A percentile compares a stretch with the other conserved stretches of the same genome.
Evolutionary conservation across 148 eudicot genomes (phyloP).

Genomic region (Cornus florida): DNA sequence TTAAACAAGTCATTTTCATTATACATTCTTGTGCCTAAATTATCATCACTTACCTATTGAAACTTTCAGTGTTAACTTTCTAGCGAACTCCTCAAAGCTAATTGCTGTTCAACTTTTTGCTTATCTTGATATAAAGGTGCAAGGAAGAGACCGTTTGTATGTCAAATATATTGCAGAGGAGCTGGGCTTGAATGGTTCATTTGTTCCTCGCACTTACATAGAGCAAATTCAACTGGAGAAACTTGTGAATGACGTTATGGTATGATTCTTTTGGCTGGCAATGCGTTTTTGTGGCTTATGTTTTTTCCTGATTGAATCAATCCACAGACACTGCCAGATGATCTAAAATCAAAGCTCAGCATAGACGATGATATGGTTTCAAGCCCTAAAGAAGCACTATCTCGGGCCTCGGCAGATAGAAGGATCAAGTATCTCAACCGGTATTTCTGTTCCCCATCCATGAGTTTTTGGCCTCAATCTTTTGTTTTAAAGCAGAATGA

Average conservation of each 20-base stretch:
- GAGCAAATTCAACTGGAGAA: conserved; percentile 97
- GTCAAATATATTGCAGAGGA: conserved; percentile 73
- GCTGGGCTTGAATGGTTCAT: conserved; percentile 88
- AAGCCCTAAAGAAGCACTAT: conserved; percentile 96
- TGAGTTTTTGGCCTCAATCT: background rate
- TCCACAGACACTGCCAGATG: conserved; percentile 86
- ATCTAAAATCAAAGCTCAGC: conserved; percentile 87
- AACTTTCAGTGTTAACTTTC: background rate
- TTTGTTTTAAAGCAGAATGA: background rate
- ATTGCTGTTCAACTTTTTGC: background rate
- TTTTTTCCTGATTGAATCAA: conserved; percentile 20
- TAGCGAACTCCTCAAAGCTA: conserved; percentile 5
- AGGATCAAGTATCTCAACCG: conserved; percentile 71
- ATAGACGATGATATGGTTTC: conserved; percentile 82
- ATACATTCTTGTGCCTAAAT: background rate
- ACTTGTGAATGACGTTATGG: conserved; percentile 92
- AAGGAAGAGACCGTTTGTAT: conserved; percentile 88
- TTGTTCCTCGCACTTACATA: conserved; percentile 85
- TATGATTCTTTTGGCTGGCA: conserved; percentile 30
- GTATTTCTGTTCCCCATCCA: conserved; percentile 26
- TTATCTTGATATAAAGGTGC: conserved; percentile 54
- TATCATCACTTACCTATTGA: background rate
- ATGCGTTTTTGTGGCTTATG: conserved; percentile 15
- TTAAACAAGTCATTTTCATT: background rate
- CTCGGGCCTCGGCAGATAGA: conserved; percentile 92